Percentiles rank a stretch among this genome's conserved stretches.
Evolutionary conservation across 176 grass and related monocot genomes (phyloP).

Genomic region (Zoysia japonica): DNA sequence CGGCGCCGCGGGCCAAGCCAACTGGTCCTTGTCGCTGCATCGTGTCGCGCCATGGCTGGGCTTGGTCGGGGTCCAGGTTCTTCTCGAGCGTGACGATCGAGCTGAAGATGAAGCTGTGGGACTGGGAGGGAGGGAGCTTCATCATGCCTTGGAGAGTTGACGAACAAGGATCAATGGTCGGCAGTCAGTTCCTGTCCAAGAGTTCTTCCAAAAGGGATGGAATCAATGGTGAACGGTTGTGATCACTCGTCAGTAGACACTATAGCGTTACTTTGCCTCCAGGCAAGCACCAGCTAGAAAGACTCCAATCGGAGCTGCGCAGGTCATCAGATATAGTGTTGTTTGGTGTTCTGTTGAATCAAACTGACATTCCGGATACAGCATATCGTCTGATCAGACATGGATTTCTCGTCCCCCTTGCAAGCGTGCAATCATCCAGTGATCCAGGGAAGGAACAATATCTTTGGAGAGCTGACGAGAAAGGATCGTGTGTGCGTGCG

Average conservation of each 20-base stretch:
- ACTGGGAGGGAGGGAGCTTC: too few species aligned
- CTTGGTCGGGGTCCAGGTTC: neutral
- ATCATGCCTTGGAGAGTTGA: neutral
- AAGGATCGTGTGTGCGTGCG: neutral
- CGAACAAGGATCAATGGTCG: neutral
- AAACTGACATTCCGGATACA: neutral
- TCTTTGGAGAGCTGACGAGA: neutral
- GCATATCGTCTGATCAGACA: neutral
- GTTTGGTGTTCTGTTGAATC: neutral
- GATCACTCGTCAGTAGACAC: neutral
- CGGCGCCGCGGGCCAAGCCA: neutral
- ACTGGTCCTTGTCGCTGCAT: neutral
- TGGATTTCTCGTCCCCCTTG: neutral
- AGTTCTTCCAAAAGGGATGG: neutral
- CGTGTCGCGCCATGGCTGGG: too few species aligned
- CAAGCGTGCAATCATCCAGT: neutral
- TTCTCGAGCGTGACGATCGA: too few species aligned
- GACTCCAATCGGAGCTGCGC: too few species aligned
- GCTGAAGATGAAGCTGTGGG: too few species aligned
- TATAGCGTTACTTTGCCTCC: neutral
- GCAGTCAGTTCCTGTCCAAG: neutral
- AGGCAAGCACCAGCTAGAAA: neutral
- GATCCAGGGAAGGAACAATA: neutral
- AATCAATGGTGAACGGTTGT: neutral
- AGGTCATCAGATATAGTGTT: too few species aligned